Percentiles rank a stretch among this genome's conserved stretches.
Conservation (phyloP, 108 stramenopile genomes). For the Cyclotella baltica region DNA sequence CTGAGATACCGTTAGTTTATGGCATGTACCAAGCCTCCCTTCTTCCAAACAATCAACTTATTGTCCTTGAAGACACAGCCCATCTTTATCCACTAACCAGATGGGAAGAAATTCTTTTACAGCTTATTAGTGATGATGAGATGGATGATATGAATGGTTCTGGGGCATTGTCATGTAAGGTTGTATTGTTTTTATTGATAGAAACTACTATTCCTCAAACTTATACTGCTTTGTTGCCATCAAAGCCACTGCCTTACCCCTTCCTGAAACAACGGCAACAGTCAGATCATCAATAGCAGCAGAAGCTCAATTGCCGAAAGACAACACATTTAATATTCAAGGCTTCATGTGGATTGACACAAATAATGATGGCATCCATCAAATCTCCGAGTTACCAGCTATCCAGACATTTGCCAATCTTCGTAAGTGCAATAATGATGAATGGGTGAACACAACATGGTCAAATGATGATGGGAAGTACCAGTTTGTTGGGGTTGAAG, state of each 20-base stretch:
- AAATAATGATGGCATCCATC: neutral
- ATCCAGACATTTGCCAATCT: neutral
- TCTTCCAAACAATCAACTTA: neutral
- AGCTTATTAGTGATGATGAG: neutral
- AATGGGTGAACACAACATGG: neutral
- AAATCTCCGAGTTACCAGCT: neutral
- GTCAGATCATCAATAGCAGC: no score
- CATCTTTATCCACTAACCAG: conserved; percentile 1
- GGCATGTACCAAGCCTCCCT: no score
- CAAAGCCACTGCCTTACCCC: neutral
- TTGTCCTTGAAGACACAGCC: neutral
- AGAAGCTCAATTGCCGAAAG: no score
- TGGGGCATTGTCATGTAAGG: no score
- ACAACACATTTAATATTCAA: neutral
- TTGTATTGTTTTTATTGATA: no score
- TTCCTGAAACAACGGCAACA: no score
- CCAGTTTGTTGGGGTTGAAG: neutral
- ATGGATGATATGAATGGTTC: no score
- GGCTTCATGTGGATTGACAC: neutral
- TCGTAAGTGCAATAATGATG: neutral
- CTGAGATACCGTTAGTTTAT: no score
- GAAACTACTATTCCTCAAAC: no score
- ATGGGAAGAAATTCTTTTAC: conserved; percentile 7
- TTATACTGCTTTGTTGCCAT: neutral
- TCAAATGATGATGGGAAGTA: neutral